Evolutionary conservation across 2,329 filamentous ascomycete species (phyloP).

Genomic region (Nothopassalora personata): DNA sequence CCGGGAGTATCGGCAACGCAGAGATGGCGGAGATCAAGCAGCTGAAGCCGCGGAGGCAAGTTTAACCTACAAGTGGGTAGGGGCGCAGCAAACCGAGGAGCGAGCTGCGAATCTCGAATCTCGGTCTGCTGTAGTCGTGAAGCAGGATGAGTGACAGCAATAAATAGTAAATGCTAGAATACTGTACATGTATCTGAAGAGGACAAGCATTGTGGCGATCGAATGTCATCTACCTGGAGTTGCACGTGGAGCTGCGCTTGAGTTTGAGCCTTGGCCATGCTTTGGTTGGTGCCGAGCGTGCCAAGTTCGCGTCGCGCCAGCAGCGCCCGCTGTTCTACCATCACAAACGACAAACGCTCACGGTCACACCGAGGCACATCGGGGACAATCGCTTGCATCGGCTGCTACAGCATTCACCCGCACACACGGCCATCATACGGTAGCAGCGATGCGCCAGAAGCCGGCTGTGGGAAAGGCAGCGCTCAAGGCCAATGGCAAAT

Average conservation of each 20-base stretch:
- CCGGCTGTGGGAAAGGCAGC: not conserved
- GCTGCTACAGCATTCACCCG: not conserved
- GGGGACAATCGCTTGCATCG: not conserved
- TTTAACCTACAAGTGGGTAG: not conserved
- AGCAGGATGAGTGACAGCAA: no score
- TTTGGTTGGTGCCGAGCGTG: not conserved
- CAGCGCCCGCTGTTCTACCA: not conserved
- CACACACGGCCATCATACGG: not conserved
- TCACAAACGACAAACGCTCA: not conserved
- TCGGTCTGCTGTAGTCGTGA: not conserved
- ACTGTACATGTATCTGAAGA: no score
- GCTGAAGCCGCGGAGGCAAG: not conserved
- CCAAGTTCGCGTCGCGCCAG: not conserved
- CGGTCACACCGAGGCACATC: no score
- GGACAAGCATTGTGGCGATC: not conserved
- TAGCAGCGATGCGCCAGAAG: not conserved
- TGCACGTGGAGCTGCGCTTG: not conserved
- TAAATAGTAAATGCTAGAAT: no score
- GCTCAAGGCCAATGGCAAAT: conserved; percentile 1
- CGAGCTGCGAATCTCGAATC: not conserved
- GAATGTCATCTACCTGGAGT: not conserved
- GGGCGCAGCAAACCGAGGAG: not conserved
- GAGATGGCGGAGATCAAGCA: not conserved
- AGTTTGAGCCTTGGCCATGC: not conserved
- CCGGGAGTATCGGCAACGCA: not conserved